phyloP scores from a whole-genome alignment of 2,329 filamentous ascomycete genomes.

The Xylariaceae sp. region DNA sequence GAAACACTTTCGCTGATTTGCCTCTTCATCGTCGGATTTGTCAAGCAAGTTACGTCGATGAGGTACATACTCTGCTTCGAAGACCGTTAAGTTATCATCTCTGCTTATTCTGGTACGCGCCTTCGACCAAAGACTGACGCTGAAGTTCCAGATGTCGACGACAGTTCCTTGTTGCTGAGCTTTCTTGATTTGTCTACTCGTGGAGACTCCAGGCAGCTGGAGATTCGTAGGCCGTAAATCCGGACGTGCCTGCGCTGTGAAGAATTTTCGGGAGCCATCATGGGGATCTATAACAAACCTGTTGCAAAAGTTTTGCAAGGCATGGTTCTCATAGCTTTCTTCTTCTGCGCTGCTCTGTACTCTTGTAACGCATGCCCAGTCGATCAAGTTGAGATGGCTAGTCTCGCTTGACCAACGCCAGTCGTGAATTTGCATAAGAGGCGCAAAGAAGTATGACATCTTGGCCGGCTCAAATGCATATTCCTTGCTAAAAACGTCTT shows the following conservation, averaged over 20 bases:
- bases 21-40: slow-evolving; percentile 52
- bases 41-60: slow-evolving; percentile 83
- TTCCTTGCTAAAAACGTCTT: slow-evolving; percentile 84
- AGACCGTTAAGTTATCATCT: slow-evolving; percentile 71
- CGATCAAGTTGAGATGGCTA: slow-evolving; percentile 40
- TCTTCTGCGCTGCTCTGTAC: slow-evolving; percentile 31
- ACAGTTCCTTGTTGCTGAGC: slow-evolving; percentile 30
- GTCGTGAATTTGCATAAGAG: slow-evolving; percentile 36
- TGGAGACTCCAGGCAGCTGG: slow-evolving; percentile 55
- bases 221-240: slow-evolving; percentile 61
- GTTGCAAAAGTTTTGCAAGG: slow-evolving; percentile 47
- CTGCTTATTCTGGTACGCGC: slow-evolving; percentile 50
- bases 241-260: slow-evolving; percentile 48
- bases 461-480: slow-evolving; percentile 62
- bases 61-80: slow-evolving; percentile 69
- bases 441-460: slow-evolving; percentile 82
- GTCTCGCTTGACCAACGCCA: slow-evolving; percentile 19
- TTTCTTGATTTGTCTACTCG: slow-evolving; percentile 42
- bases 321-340: slow-evolving; percentile 39
- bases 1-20: slow-evolving; percentile 51
- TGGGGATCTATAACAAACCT: slow-evolving; percentile 55
- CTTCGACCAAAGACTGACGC: slow-evolving; percentile 68
- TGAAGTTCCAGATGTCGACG: slow-evolving; percentile 76
- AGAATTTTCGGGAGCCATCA: slow-evolving; percentile 62
- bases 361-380: slow-evolving; percentile 56